These are phyloP conservation scores for Aspergillus carlsbadensis DNA, from an alignment of 495 filamentous ascomycete genomes.

Conservation along the genomic window DNA sequence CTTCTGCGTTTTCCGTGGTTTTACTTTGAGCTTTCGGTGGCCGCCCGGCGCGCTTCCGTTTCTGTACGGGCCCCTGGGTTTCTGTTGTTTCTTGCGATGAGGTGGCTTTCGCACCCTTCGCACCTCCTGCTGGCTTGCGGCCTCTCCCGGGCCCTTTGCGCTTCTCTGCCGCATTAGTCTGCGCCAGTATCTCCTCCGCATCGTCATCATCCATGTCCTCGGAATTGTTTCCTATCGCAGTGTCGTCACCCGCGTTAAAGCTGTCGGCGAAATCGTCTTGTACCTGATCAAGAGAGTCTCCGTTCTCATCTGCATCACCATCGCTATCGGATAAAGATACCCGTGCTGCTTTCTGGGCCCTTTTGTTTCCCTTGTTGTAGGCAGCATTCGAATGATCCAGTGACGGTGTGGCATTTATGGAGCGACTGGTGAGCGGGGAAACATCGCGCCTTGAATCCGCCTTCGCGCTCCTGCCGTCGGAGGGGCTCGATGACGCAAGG, in stretches of 20 bases:
- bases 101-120: slow-evolving; percentile 15
- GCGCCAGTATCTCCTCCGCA: slow-evolving; percentile 51
- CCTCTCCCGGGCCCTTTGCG: slow-evolving; percentile 11
- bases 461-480: slow-evolving; percentile 30
- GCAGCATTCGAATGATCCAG: slow-evolving; percentile 40
- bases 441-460: slow-evolving; percentile 28
- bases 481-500: slow-evolving; percentile 37
- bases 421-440: slow-evolving; percentile 37
- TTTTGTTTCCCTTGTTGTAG: slow-evolving; percentile 39
- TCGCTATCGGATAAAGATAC: slow-evolving; percentile 41
- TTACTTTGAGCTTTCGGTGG: slow-evolving; percentile 30
- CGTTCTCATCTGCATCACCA: slow-evolving; percentile 34
- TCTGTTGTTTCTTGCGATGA: slow-evolving; percentile 16
- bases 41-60: slow-evolving; percentile 33
- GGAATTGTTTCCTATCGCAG: slow-evolving; percentile 20
- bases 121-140: slow-evolving; percentile 7
- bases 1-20: slow-evolving; percentile 21
- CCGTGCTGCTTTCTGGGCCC: slow-evolving; percentile 17
- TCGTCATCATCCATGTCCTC: slow-evolving; percentile 59
- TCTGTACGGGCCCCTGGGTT: slow-evolving; percentile 17
- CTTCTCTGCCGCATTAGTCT: slow-evolving; percentile 12
- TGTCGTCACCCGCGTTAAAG: slow-evolving; percentile 30
- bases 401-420: slow-evolving; percentile 33
- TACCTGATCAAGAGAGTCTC: slow-evolving; percentile 24
- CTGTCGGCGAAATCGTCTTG: slow-evolving; percentile 30